Percentiles rank a stretch among this genome's conserved stretches.
phyloP scores from a whole-genome alignment of 140 eudicot genomes.

The Stevia rebaudiana region DNA sequence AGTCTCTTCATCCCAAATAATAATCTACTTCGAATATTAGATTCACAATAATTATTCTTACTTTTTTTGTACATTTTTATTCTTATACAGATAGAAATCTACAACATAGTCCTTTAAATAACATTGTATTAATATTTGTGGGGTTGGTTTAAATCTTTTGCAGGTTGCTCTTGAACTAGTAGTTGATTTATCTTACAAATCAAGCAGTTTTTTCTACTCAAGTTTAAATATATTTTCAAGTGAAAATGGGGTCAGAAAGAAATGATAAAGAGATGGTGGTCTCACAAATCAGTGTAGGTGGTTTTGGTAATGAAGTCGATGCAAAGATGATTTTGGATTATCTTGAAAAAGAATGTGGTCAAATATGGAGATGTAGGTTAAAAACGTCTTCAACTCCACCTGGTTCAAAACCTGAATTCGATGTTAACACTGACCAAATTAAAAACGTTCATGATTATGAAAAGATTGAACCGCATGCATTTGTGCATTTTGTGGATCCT shows the following conservation, averaged over 20 bases:
- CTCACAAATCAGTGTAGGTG: slow-evolving; percentile 72
- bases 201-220: not conserved
- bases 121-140: too few relatives aligned
- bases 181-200: slow-evolving; percentile 6
- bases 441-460: slow-evolving; percentile 31
- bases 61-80: not conserved
- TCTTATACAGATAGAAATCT: not conserved
- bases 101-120: too few relatives aligned
- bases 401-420: slow-evolving; percentile 54
- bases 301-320: slow-evolving; percentile 42
- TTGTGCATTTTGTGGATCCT: slow-evolving; percentile 69
- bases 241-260: slow-evolving; percentile 49
- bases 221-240: not conserved
- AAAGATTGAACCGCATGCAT: slow-evolving; percentile 83
- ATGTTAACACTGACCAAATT: slow-evolving; percentile 24
- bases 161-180: too few relatives aligned
- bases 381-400: slow-evolving; percentile 83
- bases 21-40: not conserved
- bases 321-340: slow-evolving; percentile 55
- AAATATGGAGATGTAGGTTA: slow-evolving; percentile 64
- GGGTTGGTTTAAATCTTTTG: not conserved
- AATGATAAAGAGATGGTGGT: slow-evolving; percentile 41
- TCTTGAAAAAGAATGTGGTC: slow-evolving; percentile 55
- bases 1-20: too few relatives aligned
- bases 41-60: not conserved